phyloP scores from a whole-genome alignment of 1,284 basidiomycete genomes.

The Irpex sp. region DNA sequence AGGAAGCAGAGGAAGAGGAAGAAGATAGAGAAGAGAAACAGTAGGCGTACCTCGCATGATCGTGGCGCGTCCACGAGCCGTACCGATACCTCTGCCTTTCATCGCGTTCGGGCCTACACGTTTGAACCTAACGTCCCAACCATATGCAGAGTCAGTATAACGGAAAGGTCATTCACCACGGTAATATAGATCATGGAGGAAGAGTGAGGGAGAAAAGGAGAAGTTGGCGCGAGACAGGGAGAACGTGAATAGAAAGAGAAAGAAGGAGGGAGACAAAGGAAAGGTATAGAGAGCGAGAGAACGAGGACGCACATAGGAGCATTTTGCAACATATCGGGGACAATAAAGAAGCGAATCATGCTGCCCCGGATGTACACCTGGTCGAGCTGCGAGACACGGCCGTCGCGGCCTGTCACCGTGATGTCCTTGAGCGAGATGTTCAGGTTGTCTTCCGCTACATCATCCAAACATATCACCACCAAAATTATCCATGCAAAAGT shows the following conservation, averaged over 20 bases:
- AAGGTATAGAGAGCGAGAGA: too few species aligned
- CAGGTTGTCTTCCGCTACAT: conserved; percentile 93
- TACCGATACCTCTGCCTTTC: conserved; percentile 98
- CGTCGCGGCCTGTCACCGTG: conserved; percentile 97
- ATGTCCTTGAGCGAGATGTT: conserved; percentile 97
- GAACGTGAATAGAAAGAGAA: too few species aligned
- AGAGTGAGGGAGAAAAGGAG: too few species aligned
- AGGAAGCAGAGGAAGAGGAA: too few species aligned
- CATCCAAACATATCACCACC: neutral
- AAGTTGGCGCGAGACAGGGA: too few species aligned
- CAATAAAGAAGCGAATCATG: conserved; percentile 98
- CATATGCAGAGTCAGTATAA: too few species aligned
- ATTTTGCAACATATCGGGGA: conserved; percentile 98
- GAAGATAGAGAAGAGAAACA: too few species aligned
- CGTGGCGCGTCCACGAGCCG: conserved; percentile 94
- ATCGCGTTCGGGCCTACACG: conserved; percentile 97
- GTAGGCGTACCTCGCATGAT: conserved; percentile 89
- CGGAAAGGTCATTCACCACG: too few species aligned
- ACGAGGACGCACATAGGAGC: conserved; percentile 99
- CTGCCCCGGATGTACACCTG: conserved; percentile 99
- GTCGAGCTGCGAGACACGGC: conserved; percentile 98
- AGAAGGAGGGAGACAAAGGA: too few species aligned
- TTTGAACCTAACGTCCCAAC: conserved; percentile 76
- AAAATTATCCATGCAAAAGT: too few species aligned
- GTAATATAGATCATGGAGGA: too few species aligned